phyloP scores from a whole-genome alignment of 2,329 filamentous ascomycete species.

The Colletotrichum destructivum region DNA sequence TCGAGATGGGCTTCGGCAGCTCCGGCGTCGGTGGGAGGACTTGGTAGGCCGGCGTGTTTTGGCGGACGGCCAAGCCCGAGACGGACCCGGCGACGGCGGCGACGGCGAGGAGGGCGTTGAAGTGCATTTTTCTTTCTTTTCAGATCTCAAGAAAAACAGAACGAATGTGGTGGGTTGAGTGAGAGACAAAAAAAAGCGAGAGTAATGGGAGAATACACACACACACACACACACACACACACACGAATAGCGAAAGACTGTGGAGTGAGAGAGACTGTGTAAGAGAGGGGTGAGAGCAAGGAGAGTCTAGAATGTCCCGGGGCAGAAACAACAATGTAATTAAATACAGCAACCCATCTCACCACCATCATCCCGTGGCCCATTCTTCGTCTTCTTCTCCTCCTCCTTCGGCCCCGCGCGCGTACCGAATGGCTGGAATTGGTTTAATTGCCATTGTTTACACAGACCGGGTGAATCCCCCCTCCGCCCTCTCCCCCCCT shows the following conservation, averaged over 20 bases:
- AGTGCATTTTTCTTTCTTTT: slow-evolving; percentile 15
- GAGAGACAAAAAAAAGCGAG: not conserved
- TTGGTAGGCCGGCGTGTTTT: slow-evolving; percentile 49
- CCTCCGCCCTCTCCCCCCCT: not conserved
- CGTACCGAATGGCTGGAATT: slow-evolving; percentile 27
- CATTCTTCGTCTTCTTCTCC: not conserved
- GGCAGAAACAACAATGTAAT: not conserved
- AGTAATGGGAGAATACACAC: not conserved
- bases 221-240: not conserved
- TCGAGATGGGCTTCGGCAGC: slow-evolving; percentile 53
- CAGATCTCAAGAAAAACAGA: not conserved
- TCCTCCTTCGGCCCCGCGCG: not conserved
- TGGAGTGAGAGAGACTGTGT: slow-evolving; percentile 30
- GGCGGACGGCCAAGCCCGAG: slow-evolving; percentile 46
- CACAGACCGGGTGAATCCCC: no score
- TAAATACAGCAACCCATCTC: slow-evolving; percentile 21
- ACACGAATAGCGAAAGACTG: slow-evolving; percentile 22
- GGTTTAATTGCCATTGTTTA: slow-evolving; percentile 15
- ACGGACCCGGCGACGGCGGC: slow-evolving; percentile 30
- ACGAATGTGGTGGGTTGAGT: not conserved
- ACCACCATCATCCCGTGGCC: not conserved
- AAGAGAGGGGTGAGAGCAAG: not conserved
- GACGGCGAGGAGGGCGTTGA: slow-evolving; percentile 24
- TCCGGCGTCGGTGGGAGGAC: slow-evolving; percentile 56
- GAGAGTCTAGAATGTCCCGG: not conserved